phyloP scores from a whole-genome alignment of 2,329 filamentous ascomycete species.

The Macroventuria anomochaeta region DNA sequence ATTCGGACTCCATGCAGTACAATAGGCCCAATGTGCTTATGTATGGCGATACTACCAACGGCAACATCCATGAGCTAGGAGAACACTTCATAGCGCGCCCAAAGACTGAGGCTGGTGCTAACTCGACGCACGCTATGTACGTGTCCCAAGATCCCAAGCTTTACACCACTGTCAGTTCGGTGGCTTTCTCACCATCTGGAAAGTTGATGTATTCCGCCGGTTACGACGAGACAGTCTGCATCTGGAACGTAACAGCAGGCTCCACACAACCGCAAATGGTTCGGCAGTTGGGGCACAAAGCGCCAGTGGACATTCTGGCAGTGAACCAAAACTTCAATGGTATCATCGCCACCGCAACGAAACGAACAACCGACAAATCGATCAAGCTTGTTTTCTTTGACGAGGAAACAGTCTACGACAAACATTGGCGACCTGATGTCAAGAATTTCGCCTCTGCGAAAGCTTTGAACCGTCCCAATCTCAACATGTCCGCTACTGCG shows the following conservation, averaged over 20 bases:
- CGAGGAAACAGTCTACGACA: constrained; percentile 13
- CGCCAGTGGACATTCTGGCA: constrained; percentile 60
- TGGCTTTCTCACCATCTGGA: constrained; percentile 59
- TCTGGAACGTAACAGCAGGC: constrained; percentile 47
- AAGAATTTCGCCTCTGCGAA: constrained; percentile 40
- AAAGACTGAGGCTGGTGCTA: constrained; percentile 48
- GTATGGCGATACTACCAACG: constrained; percentile 55
- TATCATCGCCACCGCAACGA: constrained; percentile 59
- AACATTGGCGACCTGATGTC: constrained; percentile 15
- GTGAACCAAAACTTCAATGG: constrained; percentile 44
- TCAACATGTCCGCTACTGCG: constrained; percentile 40
- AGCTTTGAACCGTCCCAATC: constrained; percentile 35
- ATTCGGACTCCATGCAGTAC: constrained; percentile 65
- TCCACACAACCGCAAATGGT: constrained; percentile 29
- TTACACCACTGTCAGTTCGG: constrained; percentile 63
- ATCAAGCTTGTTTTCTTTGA: constrained; percentile 42
- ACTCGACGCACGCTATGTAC: constrained; percentile 55
- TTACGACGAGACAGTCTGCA: constrained; percentile 59
- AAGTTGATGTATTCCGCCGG: constrained; percentile 60
- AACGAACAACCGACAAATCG: constrained; percentile 40
- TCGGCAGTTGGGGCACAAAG: constrained; percentile 51
- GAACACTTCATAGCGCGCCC: constrained; percentile 58
- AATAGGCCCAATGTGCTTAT: constrained; percentile 65
- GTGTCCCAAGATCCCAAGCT: constrained; percentile 59
- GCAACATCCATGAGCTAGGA: constrained; percentile 59